Evolutionary conservation across 495 filamentous ascomycete genomes (phyloP), one percentile per base, ranked within the genome.

Genomic region (Viridothelium virens): DNA sequence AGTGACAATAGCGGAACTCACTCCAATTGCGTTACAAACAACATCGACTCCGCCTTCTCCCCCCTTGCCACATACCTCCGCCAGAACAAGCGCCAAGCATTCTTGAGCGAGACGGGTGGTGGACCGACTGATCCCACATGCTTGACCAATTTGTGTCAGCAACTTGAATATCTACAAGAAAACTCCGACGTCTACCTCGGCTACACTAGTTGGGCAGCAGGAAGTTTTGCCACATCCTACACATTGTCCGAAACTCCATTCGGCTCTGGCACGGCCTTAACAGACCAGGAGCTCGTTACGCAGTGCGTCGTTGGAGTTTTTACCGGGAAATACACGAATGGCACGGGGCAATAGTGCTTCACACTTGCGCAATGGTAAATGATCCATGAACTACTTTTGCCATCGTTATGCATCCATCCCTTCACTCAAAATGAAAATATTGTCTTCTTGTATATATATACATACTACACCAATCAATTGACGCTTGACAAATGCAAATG

Each of bases 101-200:
- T 86, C 44, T 68, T 85, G 18, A 78, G 77, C 36, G 83, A 86
- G 77, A 84, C 79, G 0, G 84, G 85, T 9, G 84, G 83, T 37
- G 83, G 81, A 7, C 78, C 79, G 62, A 77, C 70, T 0, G 74
- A 70, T n/a, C 72, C 70, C 3, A 56, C 18, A 12, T 83, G 80
- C 69, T 69, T 77, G 66, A 71, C 68, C 2, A 73, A 75, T 62
- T 9, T 82, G 64, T 84, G 80, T 69, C 70, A 76, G 38, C 77
- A 82, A 69, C 79, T 81, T 53, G 65, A 69, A 25, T 76, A 77
- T 66, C 73, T 84, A 67, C 81, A 82, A 70, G 66, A 70, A 63
- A 84, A 85, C 68, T 71, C 78, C 4, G 83, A 83, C 61, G 81
- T 83, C 46, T 85, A 79, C 68, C 68, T 84, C 3, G 83, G 82